phyloP scores from a whole-genome alignment of 2,329 filamentous ascomycete genomes.

The Xylariaceae sp. region DNA sequence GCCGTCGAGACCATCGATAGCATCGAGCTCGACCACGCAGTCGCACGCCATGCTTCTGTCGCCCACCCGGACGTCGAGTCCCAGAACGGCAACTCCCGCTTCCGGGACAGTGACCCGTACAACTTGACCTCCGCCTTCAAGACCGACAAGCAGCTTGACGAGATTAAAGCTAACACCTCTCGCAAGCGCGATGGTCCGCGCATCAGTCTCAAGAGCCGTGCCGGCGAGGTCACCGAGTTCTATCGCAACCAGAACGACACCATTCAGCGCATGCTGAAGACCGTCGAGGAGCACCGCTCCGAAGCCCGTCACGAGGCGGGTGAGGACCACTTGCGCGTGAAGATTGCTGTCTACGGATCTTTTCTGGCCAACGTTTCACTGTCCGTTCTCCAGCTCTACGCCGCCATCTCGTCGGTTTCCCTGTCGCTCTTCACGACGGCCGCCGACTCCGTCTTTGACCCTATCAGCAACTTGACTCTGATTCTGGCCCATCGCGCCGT shows the following conservation, averaged over 20 bases:
- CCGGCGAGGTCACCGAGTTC: conserved; percentile 66
- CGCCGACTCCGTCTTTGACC: conserved; percentile 93
- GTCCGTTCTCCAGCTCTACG: conserved; percentile 79
- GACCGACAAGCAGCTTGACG: conserved; percentile 66
- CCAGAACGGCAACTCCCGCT: conserved; percentile 32
- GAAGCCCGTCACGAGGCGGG: conserved; percentile 74
- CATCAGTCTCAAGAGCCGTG: conserved; percentile 26
- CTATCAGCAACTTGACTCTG: conserved; percentile 79
- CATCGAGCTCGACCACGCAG: conserved; percentile 33
- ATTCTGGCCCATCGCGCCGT: conserved; percentile 86
- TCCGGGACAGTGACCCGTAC: conserved; percentile 70
- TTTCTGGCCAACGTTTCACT: conserved; percentile 78
- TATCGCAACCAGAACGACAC: conserved; percentile 90
- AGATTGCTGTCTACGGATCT: conserved; percentile 60
- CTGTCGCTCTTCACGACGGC: conserved; percentile 95
- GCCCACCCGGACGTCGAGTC: conserved; percentile 43
- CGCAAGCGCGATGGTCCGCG: conserved; percentile 57
- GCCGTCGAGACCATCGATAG: conserved; percentile 38
- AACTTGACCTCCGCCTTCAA: conserved; percentile 74
- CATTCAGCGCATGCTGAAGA: conserved; percentile 86
- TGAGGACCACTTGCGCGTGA: conserved; percentile 73
- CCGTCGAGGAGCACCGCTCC: conserved; percentile 82
- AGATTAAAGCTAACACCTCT: conserved; percentile 75
- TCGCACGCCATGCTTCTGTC: conserved; percentile 39
- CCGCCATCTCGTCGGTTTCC: conserved; percentile 79